These are phyloP conservation scores for Gaeumannomyces sp. DNA, from an alignment of 2,329 filamentous ascomycete species.

Conservation along the genomic window DNA sequence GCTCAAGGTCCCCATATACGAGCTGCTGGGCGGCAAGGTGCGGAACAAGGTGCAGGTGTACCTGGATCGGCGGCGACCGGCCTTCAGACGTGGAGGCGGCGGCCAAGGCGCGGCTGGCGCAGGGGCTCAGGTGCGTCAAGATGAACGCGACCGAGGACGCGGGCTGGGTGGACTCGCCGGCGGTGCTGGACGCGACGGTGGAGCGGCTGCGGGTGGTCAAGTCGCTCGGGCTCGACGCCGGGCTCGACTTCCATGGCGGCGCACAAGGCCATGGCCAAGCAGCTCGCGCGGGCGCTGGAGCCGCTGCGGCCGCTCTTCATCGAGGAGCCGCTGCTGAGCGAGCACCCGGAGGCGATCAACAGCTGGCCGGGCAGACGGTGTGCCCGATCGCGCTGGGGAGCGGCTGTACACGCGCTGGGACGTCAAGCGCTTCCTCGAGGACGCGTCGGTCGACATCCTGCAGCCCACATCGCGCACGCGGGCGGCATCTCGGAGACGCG, in stretches of 20 bases:
- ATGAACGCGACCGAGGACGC: conserved; percentile 67
- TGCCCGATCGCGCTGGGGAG: conserved; percentile 61
- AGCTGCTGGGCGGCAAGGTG: conserved; percentile 61
- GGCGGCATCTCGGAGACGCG: conserved; percentile 60
- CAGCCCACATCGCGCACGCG: conserved; percentile 58
- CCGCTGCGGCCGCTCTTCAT: conserved; percentile 59
- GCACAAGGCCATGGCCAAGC: conserved; percentile 65
- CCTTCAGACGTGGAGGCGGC: conserved; percentile 54
- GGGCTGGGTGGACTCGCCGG: conserved; percentile 61
- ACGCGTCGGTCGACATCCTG: conserved; percentile 55
- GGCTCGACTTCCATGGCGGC: conserved; percentile 62
- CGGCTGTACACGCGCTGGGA: conserved; percentile 61
- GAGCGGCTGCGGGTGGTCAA: conserved; percentile 59
- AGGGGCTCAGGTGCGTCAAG: conserved; percentile 55
- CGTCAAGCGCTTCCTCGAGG: conserved; percentile 56
- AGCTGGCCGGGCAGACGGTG: conserved; percentile 46
- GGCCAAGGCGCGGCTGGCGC: conserved; percentile 42
- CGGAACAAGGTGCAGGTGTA: conserved; percentile 59
- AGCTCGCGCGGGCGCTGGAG: conserved; percentile 56
- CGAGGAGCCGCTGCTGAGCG: conserved; percentile 59
- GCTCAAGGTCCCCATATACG: conserved; percentile 51
- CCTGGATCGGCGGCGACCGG: conserved; percentile 62
- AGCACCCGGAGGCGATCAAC: conserved; percentile 54
- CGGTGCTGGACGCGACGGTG: conserved; percentile 48
- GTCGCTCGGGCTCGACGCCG: conserved; percentile 56